Evolutionary conservation across 2,329 filamentous ascomycete species (phyloP).

Genomic region (Diplocarpon rosae): DNA sequence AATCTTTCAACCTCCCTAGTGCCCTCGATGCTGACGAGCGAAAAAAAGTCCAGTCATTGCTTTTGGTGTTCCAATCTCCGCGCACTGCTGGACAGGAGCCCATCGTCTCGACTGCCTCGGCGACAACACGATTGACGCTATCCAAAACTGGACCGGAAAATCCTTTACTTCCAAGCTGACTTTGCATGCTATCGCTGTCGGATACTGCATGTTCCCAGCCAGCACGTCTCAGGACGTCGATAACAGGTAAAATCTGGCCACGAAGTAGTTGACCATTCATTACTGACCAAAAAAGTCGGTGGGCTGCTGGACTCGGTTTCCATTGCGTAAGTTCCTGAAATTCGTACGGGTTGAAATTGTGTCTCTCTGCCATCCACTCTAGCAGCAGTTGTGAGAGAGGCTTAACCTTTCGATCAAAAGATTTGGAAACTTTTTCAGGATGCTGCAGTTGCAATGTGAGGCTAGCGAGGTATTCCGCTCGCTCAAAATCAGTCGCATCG

Average conservation of each 20-base stretch:
- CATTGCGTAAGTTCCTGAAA: constrained; percentile 51
- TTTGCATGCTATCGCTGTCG: constrained; percentile 49
- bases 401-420: constrained; percentile 24
- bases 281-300: constrained; percentile 74
- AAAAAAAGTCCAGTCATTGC: constrained; percentile 75
- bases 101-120: constrained; percentile 57
- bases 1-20: constrained; percentile 59
- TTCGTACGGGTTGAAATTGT: constrained; percentile 61
- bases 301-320: constrained; percentile 63
- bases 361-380: constrained; percentile 68
- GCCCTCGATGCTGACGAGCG: constrained; percentile 62
- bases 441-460: constrained; percentile 74
- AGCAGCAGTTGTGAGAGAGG: constrained; percentile 70
- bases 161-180: constrained; percentile 38
- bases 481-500: constrained; percentile 52
- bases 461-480: constrained; percentile 68
- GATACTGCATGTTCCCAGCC: constrained; percentile 68
- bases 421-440: constrained; percentile 30
- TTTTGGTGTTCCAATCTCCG: constrained; percentile 73
- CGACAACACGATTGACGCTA: constrained; percentile 63
- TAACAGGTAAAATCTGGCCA: constrained; percentile 57
- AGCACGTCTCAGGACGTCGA: constrained; percentile 59
- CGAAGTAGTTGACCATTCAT: constrained; percentile 65
- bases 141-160: constrained; percentile 69
- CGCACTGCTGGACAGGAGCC: constrained; percentile 59